These are phyloP conservation scores for Glonium stellatum DNA, from an alignment of 495 filamentous ascomycete genomes.

Conservation along the genomic window DNA sequence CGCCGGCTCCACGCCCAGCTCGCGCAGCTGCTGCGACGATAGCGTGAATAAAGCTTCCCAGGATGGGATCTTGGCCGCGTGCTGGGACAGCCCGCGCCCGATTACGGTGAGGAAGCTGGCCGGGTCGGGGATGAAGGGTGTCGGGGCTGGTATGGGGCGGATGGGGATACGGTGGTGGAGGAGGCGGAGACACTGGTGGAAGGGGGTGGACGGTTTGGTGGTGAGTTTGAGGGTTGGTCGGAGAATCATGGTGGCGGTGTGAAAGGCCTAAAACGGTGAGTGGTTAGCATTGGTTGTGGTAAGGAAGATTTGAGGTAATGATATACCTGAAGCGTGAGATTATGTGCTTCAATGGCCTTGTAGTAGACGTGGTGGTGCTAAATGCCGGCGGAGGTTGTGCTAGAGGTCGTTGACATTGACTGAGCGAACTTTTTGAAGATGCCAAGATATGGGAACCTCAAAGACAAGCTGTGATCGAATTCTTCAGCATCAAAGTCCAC, in stretches of 20 bases:
- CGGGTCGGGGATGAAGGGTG: constrained; percentile 78
- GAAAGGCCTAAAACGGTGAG: not conserved
- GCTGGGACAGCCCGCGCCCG: constrained; percentile 73
- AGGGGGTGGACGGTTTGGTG: constrained; percentile 9
- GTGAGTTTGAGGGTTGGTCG: constrained; percentile 18
- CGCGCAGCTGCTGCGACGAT: constrained; percentile 65
- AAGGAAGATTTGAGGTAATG: not conserved
- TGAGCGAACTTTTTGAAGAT: constrained; percentile 14
- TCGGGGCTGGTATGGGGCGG: constrained; percentile 58
- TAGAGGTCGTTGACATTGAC: not conserved
- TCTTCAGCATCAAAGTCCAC: not conserved
- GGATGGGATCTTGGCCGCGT: constrained; percentile 72
- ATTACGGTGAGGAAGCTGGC: constrained; percentile 85
- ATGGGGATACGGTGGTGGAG: constrained; percentile 33
- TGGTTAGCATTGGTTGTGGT: not conserved
- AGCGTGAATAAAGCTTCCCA: constrained; percentile 86
- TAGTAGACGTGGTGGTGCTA: not conserved
- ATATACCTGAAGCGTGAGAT: not conserved
- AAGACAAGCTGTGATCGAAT: not conserved
- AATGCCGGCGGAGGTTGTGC: constrained; percentile 1
- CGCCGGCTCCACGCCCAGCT: constrained; percentile 79
- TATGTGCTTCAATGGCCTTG: not conserved
- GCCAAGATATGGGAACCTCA: constrained; percentile 6
- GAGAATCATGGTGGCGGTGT: constrained; percentile 22
- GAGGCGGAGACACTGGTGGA: constrained; percentile 6